Percentiles rank a stretch among this genome's conserved stretches.
phyloP scores from a whole-genome alignment of 1,139 yeast species.

The Yamadazyma mexicana region DNA sequence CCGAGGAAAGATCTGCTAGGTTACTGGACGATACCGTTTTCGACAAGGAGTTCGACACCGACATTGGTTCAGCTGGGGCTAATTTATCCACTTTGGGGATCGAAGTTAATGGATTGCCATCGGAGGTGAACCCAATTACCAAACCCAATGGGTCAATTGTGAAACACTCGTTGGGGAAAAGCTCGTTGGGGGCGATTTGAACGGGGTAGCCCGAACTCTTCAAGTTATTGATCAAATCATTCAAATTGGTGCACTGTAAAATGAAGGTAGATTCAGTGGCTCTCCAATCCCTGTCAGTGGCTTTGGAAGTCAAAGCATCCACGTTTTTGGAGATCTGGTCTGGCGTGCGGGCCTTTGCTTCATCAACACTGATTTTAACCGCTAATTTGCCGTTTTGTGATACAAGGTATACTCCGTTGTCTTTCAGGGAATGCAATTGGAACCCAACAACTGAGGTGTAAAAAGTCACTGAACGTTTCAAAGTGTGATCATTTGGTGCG shows the following conservation, averaged over 20 bases:
- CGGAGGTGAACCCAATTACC: slow-evolving; percentile 64
- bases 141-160: slow-evolving; percentile 69
- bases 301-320: slow-evolving; percentile 24
- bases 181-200: slow-evolving; percentile 58
- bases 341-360: slow-evolving; percentile 26
- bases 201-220: slow-evolving; percentile 24
- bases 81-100: slow-evolving; percentile 38
- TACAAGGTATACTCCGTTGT: slow-evolving; percentile 27
- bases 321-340: slow-evolving; percentile 27
- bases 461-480: slow-evolving; percentile 42
- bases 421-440: slow-evolving; percentile 25
- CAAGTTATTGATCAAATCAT: slow-evolving; percentile 34
- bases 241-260: slow-evolving; percentile 36
- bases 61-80: slow-evolving; percentile 14
- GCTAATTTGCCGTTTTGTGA: slow-evolving; percentile 32
- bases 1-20: slow-evolving; percentile 5
- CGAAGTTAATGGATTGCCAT: slow-evolving; percentile 57
- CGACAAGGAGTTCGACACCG: slow-evolving; percentile 11
- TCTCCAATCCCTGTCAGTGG: slow-evolving; percentile 49
- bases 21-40: slow-evolving; percentile 18
- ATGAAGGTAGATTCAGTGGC: slow-evolving; percentile 43
- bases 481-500: slow-evolving; percentile 39
- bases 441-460: slow-evolving; percentile 50
- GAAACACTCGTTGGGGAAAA: slow-evolving; percentile 67
- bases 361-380: slow-evolving; percentile 25